Percentiles rank a stretch among this genome's conserved stretches.
phyloP scores from a whole-genome alignment of 164 flowering plant species.

The Liquidambar formosana region DNA sequence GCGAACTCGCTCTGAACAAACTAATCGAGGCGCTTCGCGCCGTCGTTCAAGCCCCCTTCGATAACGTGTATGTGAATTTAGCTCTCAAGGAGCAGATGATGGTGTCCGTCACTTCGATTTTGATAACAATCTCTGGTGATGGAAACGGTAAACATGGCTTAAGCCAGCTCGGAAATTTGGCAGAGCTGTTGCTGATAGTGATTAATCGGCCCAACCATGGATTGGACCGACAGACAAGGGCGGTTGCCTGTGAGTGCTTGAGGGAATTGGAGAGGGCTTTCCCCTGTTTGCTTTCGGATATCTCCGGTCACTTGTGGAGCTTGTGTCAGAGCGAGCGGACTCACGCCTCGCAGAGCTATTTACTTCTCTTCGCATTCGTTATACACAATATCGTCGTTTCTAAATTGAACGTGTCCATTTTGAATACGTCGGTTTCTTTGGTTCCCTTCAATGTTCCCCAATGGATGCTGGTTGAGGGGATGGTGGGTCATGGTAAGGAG shows the following conservation, averaged over 20 bases:
- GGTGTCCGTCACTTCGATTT: conserved; percentile 57
- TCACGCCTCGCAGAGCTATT: conserved; percentile 78
- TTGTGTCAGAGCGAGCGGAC: conserved; percentile 89
- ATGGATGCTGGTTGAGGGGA: conserved; percentile 26
- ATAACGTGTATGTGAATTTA: conserved; percentile 36
- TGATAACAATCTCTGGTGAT: conserved; percentile 24
- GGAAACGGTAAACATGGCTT: conserved; percentile 10
- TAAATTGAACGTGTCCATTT: conserved; percentile 42
- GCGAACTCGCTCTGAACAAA: conserved; percentile 23
- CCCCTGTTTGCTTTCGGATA: conserved; percentile 69
- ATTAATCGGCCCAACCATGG: conserved; percentile 85
- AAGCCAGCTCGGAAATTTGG: conserved; percentile 38
- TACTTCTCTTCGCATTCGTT: conserved; percentile 57
- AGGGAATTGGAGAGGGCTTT: conserved; percentile 71
- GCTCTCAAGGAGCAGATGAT: conserved; percentile 70
- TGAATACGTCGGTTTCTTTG: conserved; percentile 61
- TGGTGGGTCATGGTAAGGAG: conserved; percentile 24
- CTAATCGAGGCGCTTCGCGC: conserved; percentile 59
- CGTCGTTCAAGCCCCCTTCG: conserved; percentile 64
- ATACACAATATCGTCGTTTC: conserved; percentile 46
- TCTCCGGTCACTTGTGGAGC: conserved; percentile 74
- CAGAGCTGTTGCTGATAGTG: conserved; percentile 60
- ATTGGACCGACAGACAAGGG: conserved; percentile 75
- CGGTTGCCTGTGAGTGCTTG: conserved; percentile 81
- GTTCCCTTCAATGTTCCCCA: conserved; percentile 76